Evolutionary conservation across 805 yeast genomes (phyloP).

Genomic region (Zygotorulaspora danielsina): DNA sequence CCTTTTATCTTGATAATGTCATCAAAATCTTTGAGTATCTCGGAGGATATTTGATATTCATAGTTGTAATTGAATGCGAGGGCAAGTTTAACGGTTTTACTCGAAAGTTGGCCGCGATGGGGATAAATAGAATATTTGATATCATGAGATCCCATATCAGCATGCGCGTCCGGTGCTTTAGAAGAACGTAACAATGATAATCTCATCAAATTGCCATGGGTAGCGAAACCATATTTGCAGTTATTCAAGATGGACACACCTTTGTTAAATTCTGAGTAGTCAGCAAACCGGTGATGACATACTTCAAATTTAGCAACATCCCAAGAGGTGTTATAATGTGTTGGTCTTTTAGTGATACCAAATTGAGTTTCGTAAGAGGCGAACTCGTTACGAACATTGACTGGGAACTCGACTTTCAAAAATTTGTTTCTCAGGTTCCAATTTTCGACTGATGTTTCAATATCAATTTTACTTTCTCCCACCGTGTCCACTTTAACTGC

Average conservation of each 20-base stretch:
- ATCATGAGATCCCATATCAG: slow-evolving; percentile 86
- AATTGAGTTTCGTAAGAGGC: slow-evolving; percentile 93
- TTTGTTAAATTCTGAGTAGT: slow-evolving; percentile 76
- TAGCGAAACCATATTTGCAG: slow-evolving; percentile 85
- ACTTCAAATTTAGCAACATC: slow-evolving; percentile 96
- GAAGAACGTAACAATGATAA: slow-evolving; percentile 84
- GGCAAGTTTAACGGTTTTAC: slow-evolving; percentile 67
- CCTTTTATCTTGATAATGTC: slow-evolving; percentile 41
- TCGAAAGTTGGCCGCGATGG: slow-evolving; percentile 63
- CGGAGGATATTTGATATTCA: slow-evolving; percentile 21
- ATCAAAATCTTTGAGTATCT: slow-evolving; percentile 20
- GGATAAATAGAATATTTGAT: slow-evolving; percentile 84
- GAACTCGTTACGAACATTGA: slow-evolving; percentile 64
- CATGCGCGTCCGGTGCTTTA: slow-evolving; percentile 89
- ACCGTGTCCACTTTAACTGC: slow-evolving; percentile 38
- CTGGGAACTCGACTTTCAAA: slow-evolving; percentile 93
- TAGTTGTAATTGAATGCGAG: slow-evolving; percentile 68
- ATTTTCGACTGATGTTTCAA: slow-evolving; percentile 54
- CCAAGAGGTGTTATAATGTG: slow-evolving; percentile 94
- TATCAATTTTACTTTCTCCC: slow-evolving; percentile 43
- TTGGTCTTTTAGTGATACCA: slow-evolving; percentile 87
- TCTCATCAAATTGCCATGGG: slow-evolving; percentile 90
- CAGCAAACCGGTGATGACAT: slow-evolving; percentile 91
- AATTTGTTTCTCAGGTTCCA: slow-evolving; percentile 90
- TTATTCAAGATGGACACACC: slow-evolving; percentile 85